Percentiles rank a stretch among this genome's conserved stretches.
Evolutionary conservation across 768 basidiomycete species (phyloP).

Genomic region (Rhodocollybia butyracea): DNA sequence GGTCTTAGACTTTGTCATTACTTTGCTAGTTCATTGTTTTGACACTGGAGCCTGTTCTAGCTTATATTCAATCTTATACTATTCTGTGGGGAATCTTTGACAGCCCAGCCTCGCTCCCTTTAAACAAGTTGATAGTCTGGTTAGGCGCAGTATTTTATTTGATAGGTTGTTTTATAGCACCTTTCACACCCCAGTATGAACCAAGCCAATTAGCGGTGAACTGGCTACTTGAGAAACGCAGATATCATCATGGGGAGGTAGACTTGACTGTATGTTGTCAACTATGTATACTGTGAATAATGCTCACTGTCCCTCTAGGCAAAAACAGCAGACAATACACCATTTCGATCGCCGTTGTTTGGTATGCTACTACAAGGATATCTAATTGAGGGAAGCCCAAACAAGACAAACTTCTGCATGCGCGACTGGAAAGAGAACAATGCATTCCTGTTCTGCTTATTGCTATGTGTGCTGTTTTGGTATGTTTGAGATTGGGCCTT

Average conservation of each 20-base stretch:
- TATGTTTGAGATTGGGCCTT: not conserved
- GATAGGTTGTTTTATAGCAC: no score
- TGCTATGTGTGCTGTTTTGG: not conserved
- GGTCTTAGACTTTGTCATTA: no score
- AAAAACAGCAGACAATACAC: not conserved
- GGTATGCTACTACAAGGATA: not conserved
- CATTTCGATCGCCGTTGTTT: not conserved
- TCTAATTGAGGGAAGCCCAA: not conserved
- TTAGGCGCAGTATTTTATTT: no score
- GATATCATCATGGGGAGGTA: not conserved
- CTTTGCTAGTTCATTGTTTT: no score
- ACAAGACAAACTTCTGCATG: not conserved
- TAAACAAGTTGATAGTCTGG: no score
- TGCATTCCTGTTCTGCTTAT: not conserved
- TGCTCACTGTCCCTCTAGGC: not conserved
- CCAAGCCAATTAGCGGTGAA: not conserved
- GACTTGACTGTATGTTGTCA: not conserved
- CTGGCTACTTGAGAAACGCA: not conserved
- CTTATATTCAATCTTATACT: no score
- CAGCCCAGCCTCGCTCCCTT: no score
- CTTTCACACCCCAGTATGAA: no score
- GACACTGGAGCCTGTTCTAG: no score
- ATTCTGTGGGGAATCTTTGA: no score
- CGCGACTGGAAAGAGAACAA: not conserved
- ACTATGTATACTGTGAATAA: not conserved